phyloP scores from a whole-genome alignment of 371 early-diverging fungal species.

The Funneliformis caledonium region DNA sequence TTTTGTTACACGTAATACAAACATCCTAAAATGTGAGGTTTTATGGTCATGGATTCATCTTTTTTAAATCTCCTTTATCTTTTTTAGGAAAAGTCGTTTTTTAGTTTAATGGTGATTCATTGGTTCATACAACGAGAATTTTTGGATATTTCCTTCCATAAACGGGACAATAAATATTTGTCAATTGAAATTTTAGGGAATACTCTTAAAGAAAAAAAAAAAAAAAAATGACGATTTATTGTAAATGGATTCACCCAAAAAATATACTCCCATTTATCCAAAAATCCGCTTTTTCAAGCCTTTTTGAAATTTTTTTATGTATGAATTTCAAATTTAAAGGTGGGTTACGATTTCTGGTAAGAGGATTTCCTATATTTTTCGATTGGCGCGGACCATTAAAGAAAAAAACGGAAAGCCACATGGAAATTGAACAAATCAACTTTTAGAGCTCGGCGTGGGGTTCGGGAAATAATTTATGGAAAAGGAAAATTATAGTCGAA shows the following conservation, averaged over 20 bases:
- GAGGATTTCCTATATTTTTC: too few species aligned
- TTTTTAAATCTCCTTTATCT: neutral
- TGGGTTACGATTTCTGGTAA: too few species aligned
- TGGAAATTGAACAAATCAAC: neutral
- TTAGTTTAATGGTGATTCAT: neutral
- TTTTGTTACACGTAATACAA: too few species aligned
- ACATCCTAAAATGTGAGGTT: too few species aligned
- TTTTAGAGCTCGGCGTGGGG: too few species aligned
- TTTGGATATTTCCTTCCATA: neutral
- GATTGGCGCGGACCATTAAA: neutral
- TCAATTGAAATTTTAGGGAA: neutral
- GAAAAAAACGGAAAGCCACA: neutral
- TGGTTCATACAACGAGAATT: neutral
- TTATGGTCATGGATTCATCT: too few species aligned
- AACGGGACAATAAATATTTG: neutral
- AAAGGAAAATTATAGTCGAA: too few species aligned
- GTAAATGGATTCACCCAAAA: neutral
- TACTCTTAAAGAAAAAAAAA: too few species aligned
- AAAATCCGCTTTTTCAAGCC: neutral
- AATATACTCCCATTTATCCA: neutral
- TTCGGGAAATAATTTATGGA: too few species aligned
- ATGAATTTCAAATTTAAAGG: too few species aligned
- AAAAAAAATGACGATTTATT: too few species aligned
- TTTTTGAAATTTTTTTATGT: too few species aligned
- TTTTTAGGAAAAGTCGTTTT: neutral